These are phyloP conservation scores for Epichloe festucae DNA, from an alignment of 2,329 filamentous ascomycete species.

Conservation along the genomic window DNA sequence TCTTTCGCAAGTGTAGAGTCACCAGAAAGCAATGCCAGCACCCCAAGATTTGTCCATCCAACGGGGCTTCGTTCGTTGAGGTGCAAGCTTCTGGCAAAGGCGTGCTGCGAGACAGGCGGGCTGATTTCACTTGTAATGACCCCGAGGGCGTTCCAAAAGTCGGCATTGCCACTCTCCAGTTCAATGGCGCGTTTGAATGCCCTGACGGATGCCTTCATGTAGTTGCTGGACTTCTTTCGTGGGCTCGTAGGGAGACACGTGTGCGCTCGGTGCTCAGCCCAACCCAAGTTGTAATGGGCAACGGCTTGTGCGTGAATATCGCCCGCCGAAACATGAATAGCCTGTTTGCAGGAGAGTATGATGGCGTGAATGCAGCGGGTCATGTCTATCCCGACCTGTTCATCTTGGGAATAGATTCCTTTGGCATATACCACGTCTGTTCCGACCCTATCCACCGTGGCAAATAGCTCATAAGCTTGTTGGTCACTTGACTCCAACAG, in stretches of 20 bases:
- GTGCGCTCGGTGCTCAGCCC: conserved; percentile 79
- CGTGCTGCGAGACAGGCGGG: conserved; percentile 79
- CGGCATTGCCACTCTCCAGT: conserved; percentile 81
- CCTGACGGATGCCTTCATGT: conserved; percentile 67
- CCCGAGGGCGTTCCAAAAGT: conserved; percentile 95
- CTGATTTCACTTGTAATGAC: conserved; percentile 81
- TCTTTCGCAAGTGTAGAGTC: conserved; percentile 80
- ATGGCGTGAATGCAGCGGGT: conserved; percentile 53
- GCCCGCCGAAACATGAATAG: conserved; percentile 56
- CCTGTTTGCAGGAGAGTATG: conserved; percentile 78
- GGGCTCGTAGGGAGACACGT: conserved; percentile 42
- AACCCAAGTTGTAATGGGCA: conserved; percentile 94
- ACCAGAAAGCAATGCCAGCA: conserved; percentile 71
- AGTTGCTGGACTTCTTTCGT: conserved; percentile 48
- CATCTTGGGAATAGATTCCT: conserved; percentile 32
- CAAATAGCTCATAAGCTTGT: conserved; percentile 46
- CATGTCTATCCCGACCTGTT: conserved; percentile 36
- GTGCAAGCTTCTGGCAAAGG: conserved; percentile 84
- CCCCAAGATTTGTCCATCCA: conserved; percentile 83
- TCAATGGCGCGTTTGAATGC: conserved; percentile 96
- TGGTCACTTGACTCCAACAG: conserved; percentile 45
- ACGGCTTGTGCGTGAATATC: conserved; percentile 84
- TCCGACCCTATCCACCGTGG: conserved; percentile 54
- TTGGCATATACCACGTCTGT: conserved; percentile 31
- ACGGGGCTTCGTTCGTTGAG: conserved; percentile 78